These are phyloP conservation scores for Aegilops bicornis DNA, from an alignment of 176 grass and related monocot species.

Conservation along the genomic window DNA sequence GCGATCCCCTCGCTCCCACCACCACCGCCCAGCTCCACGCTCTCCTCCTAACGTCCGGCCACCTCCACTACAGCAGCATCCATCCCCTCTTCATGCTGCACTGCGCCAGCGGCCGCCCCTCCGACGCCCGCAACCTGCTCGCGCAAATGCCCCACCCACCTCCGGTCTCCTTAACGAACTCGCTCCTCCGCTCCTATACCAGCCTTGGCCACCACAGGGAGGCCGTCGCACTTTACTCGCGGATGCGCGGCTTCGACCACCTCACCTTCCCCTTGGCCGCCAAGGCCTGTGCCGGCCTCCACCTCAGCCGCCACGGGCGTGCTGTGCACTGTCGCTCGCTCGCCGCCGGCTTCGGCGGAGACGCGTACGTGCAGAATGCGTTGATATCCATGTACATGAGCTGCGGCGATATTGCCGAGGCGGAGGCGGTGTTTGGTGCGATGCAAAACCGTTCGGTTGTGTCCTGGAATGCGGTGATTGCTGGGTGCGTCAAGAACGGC, in stretches of 20 bases:
- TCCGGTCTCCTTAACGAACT: conserved; percentile 37
- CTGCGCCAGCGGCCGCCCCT: conserved; percentile 10
- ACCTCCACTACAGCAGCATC: conserved; percentile 8
- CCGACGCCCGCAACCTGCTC: conserved; percentile 49
- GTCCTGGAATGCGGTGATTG: conserved; percentile 66
- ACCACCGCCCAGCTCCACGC: conserved; percentile 40
- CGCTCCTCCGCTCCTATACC: conserved; percentile 55
- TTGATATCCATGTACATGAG: conserved; percentile 64
- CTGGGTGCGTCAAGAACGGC: conserved; percentile 46
- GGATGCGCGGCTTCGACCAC: conserved; percentile 55
- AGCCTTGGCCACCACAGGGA: conserved; percentile 24
- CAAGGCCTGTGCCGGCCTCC: conserved; percentile 59
- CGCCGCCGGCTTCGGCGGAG: conserved; percentile 43
- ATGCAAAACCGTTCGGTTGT: conserved; percentile 38
- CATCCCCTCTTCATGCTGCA: conserved; percentile 20
- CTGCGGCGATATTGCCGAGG: conserved; percentile 34
- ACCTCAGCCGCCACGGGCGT: conserved; percentile 17
- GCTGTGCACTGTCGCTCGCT: conserved; percentile 49
- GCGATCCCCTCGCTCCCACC: conserved; percentile 19
- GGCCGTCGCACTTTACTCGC: conserved; percentile 47
- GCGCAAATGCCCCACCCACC: conserved; percentile 32
- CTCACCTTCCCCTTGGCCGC: conserved; percentile 63
- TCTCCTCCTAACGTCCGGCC: conserved; percentile 50
- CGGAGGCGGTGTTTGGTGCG: conserved; percentile 37
- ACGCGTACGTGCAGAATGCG: conserved; percentile 62